Evolutionary conservation across 225 moss, liverwort and hornwort species (phyloP), one percentile per base, ranked within the genome.

Genomic region (Climacium dendroides): DNA sequence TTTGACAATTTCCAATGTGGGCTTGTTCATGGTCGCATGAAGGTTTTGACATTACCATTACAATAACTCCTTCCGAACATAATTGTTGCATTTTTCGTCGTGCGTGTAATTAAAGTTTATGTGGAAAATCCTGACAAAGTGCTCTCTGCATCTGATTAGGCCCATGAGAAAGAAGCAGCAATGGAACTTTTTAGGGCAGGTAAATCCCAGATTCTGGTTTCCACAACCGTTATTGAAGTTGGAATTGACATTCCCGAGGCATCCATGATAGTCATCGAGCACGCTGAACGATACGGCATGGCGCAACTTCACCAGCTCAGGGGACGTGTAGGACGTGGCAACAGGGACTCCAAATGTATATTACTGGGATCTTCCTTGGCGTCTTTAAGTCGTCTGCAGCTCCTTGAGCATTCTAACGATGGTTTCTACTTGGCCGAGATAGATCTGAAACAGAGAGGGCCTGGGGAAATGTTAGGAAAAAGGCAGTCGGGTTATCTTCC

Each of bases 211-310:
- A 93, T 97, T 87, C 91, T 99, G 85, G 99, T 99, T 75, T 97
- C 97, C 48, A 99, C 99, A 20, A 97, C 99, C 52, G 97, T 99
- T 54, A 99, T 99, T 45, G 99, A 99, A 91, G 99, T 99, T 32
- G 99, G 99, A 39, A 99, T 99, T 74, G 99, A 99, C 72, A 99
- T 99, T 55, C 96, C 99, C 5, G 99, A 99, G 90, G 99, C 99
- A 70, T 96, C 99, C 64, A 97, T 99, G 97, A 99, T 99, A 72
- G 95, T 99, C 54, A 91, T 99, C 83, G 99, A 99, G 92, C 95
- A 99, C 87, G 97, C 99, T 34, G 99, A 99, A 83, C 92, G 99
- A 64, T 97, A 99, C 69, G 99, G 99, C 78, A 95, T 99, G 99
- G 99, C 99, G 47, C 99, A 99, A 75, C 95, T 99, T 88, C 99